Base-by-base conservation (phyloP, 306 rosid species). In the Quercus parvula region DNA sequence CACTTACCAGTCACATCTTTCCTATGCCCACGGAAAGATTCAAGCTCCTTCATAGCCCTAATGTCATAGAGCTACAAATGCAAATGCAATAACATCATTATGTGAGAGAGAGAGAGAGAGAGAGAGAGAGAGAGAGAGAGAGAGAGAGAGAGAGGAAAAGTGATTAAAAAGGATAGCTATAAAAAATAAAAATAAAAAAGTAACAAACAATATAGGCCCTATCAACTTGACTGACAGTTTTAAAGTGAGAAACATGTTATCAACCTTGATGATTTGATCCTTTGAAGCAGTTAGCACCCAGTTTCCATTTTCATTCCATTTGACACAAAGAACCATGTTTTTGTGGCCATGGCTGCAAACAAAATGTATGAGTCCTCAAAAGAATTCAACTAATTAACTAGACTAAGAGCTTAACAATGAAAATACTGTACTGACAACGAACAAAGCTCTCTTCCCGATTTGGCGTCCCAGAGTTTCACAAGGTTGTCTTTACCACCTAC, bases 11-110 rank as follows among this genome's bases (percentile, higher is more conserved):
- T 95, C 82, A 95, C 99, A 79, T 95, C 99, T 85, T 95, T 95
- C 73, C 93, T 86, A 87, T 95, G 97, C 66, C 99, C 99, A 54
- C 99, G 99, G 77, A 93, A 95, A 54, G 99, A 95, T 84, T 91
- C 96, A 84, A 95, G 99, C 84, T 95, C 99, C 87, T 95, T 95
- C 99, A 95, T 95, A 76, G 98, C 92, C 74, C 99, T 90, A 66
- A 95, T 93, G 90, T 95, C 98, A 82, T 95, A 93, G 75, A 95
- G 98, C 99, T 95, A 85, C 79, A 86, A 84, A 73, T 62, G 41
- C 68, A 75, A 74, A 74, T 67, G 14, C 57, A 58, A 31, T 55
- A 73, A 87, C 58, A 61, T 73, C 41, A 71, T 73, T 56, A 75
- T 68, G 24, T 22, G 22, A 22, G 54, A 67, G 38, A 56, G 81